A percentile compares a stretch with the other conserved stretches of the same genome.
These are phyloP conservation scores for Boletus speciosus DNA, from an alignment of 768 basidiomycete species.

Conservation along the genomic window DNA sequence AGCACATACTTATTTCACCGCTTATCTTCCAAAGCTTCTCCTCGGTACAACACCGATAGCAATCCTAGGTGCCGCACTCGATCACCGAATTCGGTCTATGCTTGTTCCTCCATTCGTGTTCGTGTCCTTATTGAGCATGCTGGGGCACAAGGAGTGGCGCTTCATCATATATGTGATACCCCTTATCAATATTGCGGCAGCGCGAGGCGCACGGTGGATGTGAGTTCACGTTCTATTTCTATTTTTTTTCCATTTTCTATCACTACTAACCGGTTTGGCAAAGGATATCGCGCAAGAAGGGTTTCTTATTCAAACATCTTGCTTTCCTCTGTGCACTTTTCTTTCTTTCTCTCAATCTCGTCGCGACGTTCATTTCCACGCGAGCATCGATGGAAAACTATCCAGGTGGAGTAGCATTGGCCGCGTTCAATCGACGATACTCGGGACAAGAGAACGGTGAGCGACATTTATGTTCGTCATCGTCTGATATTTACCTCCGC, in stretches of 20 bases:
- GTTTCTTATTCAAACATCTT: slow-evolving; percentile 43
- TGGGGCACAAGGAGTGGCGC: slow-evolving; percentile 97
- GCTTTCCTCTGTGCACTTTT: slow-evolving; percentile 43
- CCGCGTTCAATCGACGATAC: slow-evolving; percentile 53
- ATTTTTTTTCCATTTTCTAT: background rate
- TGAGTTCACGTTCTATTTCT: slow-evolving; percentile 36
- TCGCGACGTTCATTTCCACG: slow-evolving; percentile 50
- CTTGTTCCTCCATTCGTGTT: slow-evolving; percentile 52
- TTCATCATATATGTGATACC: slow-evolving; percentile 90
- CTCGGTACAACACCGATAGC: slow-evolving; percentile 62
- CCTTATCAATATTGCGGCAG: slow-evolving; percentile 73
- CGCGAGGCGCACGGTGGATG: slow-evolving; percentile 61
- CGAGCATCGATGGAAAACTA: slow-evolving; percentile 73
- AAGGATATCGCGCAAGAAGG: slow-evolving; percentile 51
- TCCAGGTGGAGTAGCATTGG: slow-evolving; percentile 79
- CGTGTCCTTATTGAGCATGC: slow-evolving; percentile 60
- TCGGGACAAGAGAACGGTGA: slow-evolving; percentile 32
- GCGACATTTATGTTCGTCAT: background rate
- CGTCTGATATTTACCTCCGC: background rate
- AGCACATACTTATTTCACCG: slow-evolving; percentile 57
- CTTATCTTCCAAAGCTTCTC: slow-evolving; percentile 75
- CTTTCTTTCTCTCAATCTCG: slow-evolving; percentile 51
- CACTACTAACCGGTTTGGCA: background rate
- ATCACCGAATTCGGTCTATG: slow-evolving; percentile 48
- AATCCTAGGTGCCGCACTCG: slow-evolving; percentile 46